Base-by-base conservation (phyloP, 2,329 filamentous ascomycete genomes). In the Coniochaeta sp. region DNA sequence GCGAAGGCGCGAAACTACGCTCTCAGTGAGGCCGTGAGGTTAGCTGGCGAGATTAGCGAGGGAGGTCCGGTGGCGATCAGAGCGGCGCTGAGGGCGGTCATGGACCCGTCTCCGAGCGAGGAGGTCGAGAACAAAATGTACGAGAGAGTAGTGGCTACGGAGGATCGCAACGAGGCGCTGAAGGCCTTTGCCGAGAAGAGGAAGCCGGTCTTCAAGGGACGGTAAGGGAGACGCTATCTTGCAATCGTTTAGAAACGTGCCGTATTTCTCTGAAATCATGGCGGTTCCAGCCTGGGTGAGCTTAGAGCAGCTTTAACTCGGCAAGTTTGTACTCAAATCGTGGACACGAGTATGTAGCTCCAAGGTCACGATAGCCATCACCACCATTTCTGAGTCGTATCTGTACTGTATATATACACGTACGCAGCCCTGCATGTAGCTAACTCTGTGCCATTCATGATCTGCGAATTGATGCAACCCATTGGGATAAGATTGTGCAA, bases 71-170 rank as follows among this genome's bases (percentile, higher is more conserved):
- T 96, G 61, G 93, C 93, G 0, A 81, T 96, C 34, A 82, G 88
- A 64, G 89, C 91, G 59, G 93, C 87, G 3, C 77, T 98, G 70
- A 81, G 87, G 73, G 93, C 93, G 1, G 89, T 98, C 1, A 81
- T 83, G 59, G 82, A 85, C 82, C 54, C 54, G 54, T 36, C 28
- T 5, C 73, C 91, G 72, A 76, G 82, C 5, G 89, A 95, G 76
- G 84, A 84, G 69, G 83, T 88, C n/a, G 95, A 97, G 78, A 93
- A 92, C 73, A 81, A 84, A 67, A 92, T 93, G 76, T 98, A 98
- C 73, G 84, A 91, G 69, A 80, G 87, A 28, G 91, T 98, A 4
- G 82, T 97, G 17, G 83, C 81, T 63, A 96, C 91, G 0, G 88
- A 93, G 71, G 95, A 99, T 77, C 82, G 93, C 62, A 80, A 91